Conservation (phyloP, 1,284 basidiomycete genomes). For the Inonotus obliquus region DNA sequence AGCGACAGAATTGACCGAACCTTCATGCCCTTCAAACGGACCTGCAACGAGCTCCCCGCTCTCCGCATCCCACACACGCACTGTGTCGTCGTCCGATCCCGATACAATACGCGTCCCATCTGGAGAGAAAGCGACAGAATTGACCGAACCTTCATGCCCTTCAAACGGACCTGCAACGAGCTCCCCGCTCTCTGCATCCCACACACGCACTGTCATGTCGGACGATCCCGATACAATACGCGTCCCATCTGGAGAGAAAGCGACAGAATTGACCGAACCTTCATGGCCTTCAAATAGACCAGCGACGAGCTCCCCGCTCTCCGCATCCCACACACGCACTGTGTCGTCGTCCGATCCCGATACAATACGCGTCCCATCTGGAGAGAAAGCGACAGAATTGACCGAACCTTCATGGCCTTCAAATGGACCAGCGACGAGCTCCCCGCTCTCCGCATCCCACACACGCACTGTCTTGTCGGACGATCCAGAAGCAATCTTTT, state of each 20-base stretch:
- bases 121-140: too few relatives aligned
- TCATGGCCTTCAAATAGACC: constrained; percentile 77
- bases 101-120: too few relatives aligned
- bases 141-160: too few relatives aligned
- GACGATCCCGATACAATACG: constrained; percentile 84
- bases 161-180: too few relatives aligned
- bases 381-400: constrained; percentile 40
- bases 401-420: too few relatives aligned
- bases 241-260: constrained; percentile 72
- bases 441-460: constrained; percentile 18
- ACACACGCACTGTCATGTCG: constrained; percentile 87
- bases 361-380: background rate
- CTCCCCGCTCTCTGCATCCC: constrained; percentile 42
- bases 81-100: too few relatives aligned
- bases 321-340: constrained; percentile 77
- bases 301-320: constrained; percentile 81
- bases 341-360: background rate
- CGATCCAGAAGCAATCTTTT: constrained; percentile 21
- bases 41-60: constrained; percentile 8
- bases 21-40: too few relatives aligned
- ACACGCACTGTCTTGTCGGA: too few relatives aligned
- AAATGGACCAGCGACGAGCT: background rate
- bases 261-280: constrained; percentile 90
- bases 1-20: too few relatives aligned
- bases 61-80: too few relatives aligned